Evolutionary conservation across 805 yeast species (phyloP).

Genomic region (Pichia phayaonensis): DNA sequence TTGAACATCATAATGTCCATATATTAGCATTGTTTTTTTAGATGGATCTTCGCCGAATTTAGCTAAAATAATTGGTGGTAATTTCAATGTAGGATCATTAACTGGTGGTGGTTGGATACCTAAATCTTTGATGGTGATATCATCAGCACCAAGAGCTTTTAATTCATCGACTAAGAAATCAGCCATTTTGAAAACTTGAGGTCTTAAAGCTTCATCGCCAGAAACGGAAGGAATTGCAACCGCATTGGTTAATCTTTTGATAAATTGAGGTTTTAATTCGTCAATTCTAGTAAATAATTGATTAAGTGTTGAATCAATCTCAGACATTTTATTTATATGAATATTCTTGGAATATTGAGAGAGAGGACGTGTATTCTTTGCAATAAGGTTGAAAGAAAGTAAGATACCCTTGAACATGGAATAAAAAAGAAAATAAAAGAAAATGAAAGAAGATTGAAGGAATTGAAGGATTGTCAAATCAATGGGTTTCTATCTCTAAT

Average conservation of each 20-base stretch:
- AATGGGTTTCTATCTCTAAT: too few relatives aligned
- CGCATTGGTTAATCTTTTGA: constrained; percentile 69
- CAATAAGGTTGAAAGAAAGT: neutral
- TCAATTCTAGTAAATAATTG: constrained; percentile 55
- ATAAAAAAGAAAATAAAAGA: neutral
- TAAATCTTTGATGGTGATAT: constrained; percentile 71
- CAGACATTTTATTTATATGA: constrained; percentile 3
- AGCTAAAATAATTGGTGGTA: constrained; percentile 94
- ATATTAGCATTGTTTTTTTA: constrained; percentile 84
- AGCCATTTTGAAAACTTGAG: constrained; percentile 85
- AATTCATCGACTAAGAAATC: constrained; percentile 69
- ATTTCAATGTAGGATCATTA: constrained; percentile 50
- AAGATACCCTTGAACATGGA: neutral
- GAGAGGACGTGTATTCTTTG: neutral
- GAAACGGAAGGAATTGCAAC: constrained; percentile 94
- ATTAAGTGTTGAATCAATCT: constrained; percentile 23
- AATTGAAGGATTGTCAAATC: neutral
- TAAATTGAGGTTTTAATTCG: constrained; percentile 66
- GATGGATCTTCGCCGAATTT: constrained; percentile 73
- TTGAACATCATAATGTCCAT: constrained; percentile 98
- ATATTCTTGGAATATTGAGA: neutral
- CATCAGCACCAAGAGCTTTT: constrained; percentile 65
- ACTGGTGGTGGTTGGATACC: constrained; percentile 94
- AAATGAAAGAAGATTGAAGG: neutral
- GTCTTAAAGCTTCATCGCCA: constrained; percentile 81